Conservation (phyloP, 2,329 filamentous ascomycete genomes). For the Xylaria sp. region DNA sequence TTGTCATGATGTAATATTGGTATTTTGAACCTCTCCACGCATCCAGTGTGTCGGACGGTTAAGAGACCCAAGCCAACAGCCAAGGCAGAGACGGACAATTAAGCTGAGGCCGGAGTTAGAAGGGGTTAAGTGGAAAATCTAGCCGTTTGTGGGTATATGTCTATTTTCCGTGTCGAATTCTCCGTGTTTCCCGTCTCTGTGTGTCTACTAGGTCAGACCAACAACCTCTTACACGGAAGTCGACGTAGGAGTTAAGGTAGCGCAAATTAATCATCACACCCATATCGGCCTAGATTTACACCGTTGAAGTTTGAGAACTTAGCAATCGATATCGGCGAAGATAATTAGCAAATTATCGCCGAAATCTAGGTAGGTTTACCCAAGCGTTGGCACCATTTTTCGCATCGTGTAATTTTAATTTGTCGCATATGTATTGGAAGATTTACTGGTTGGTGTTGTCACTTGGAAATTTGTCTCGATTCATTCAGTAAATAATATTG, state of each 20-base stretch:
- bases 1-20: not conserved
- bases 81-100: not conserved
- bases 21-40: not conserved
- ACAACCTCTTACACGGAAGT: not conserved
- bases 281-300: not conserved
- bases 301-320: not conserved
- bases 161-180: constrained; percentile 14
- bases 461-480: not conserved
- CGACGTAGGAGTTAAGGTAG: constrained; percentile 12
- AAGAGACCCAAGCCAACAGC: not conserved
- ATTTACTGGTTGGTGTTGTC: not conserved
- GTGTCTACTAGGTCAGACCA: not conserved
- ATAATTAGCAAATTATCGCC: not conserved
- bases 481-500: not conserved
- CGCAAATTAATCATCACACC: constrained; percentile 1
- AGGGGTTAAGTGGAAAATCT: not conserved
- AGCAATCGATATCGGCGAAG: not conserved
- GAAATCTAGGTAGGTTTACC: not conserved
- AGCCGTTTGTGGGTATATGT: not conserved
- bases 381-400: not conserved
- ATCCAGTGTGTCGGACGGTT: not conserved
- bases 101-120: constrained; percentile 2
- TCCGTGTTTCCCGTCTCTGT: not conserved
- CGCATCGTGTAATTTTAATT: not conserved
- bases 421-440: not conserved